Base-by-base conservation (phyloP, 2,329 filamentous ascomycete species). In the Colletotrichum abscissum region DNA sequence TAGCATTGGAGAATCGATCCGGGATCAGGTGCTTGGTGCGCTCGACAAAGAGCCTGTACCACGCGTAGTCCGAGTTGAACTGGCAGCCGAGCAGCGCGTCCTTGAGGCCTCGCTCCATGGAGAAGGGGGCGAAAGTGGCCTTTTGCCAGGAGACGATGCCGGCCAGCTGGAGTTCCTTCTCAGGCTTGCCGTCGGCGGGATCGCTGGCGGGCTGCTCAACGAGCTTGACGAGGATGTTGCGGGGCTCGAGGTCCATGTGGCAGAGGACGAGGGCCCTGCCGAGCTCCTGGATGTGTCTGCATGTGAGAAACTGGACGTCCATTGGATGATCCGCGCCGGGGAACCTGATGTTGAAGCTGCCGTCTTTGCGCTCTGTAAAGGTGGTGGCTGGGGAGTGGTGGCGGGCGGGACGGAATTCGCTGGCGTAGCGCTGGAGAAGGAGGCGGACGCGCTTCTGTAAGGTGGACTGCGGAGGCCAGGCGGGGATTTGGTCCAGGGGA, bases 241-340 rank as follows among this genome's bases (percentile, higher is more conserved):
- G 64, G 4, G 56, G 38, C 56, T 67, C 64, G 14, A 67, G 55
- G 22, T 67, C 64, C 64, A 54, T 60, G 56, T 67, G 64, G 28
- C 64, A 67, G 38, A 67, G 24, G 26, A 16, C n/a, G 22, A 58
- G 19, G 26, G 11, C 24, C 1, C 28, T 12, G 64, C 26, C n/a
- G 4, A 67, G 28, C n/a, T 67, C 26, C 4, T 52, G 6, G 24
- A 66, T 19, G 14, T 57, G 22, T 9, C 14, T 19, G 24, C 12
- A 11, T 9, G 33, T 19, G 54, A 66, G n/a, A 0, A 3, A 1
- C 14, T 12, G n/a, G 22, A 1, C 5, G 28, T 5, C 16, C 28
- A 59, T 24, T 1, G 5, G 1, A 1, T 12, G 11, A 35, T 26
- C 9, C 3, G 30, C 4, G 19, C 19, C 16, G 12, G 19, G 8